phyloP scores from a whole-genome alignment of 352 stramenopile species.

The Phytopythium chamaehyphon region DNA sequence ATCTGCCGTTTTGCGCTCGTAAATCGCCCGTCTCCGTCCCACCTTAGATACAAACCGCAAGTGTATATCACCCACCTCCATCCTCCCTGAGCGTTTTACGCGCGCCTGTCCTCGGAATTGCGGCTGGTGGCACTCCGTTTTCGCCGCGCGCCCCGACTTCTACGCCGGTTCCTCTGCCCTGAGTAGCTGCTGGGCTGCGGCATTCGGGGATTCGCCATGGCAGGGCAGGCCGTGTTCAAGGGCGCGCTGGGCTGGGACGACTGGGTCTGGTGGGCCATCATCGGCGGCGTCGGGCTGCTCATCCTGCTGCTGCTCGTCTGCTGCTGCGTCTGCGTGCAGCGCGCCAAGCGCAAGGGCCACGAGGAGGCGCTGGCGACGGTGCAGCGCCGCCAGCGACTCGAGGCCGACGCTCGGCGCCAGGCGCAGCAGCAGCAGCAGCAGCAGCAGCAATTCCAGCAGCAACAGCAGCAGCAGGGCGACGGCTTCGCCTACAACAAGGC shows the following conservation, averaged over 20 bases:
- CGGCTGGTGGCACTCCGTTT: too few species aligned
- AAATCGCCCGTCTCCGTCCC: too few species aligned
- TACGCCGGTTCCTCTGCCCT: too few species aligned
- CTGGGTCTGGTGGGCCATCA: constrained; percentile 74
- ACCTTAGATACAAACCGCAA: too few species aligned
- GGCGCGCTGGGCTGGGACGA: constrained; percentile 70
- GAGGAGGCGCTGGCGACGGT: constrained; percentile 58
- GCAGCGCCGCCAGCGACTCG: constrained; percentile 37
- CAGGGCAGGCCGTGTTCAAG: constrained; percentile 57
- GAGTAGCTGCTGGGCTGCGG: too few species aligned
- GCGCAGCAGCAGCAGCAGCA: constrained; percentile 28
- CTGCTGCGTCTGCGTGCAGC: constrained; percentile 74
- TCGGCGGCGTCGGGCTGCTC: constrained; percentile 57
- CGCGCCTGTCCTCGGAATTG: too few species aligned
- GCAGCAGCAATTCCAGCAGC: constrained; percentile 45
- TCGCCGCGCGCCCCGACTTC: too few species aligned
- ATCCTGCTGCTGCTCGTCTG: constrained; percentile 65
- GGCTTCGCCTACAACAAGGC: constrained; percentile 27
- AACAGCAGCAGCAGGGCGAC: constrained; percentile 23
- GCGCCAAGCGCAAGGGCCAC: constrained; percentile 74
- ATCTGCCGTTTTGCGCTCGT: too few species aligned
- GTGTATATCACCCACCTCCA: too few species aligned
- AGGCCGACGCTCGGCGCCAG: constrained; percentile 8
- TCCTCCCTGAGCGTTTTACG: too few species aligned
- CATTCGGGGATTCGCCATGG: not conserved